phyloP scores from a whole-genome alignment of 2,329 filamentous ascomycete species.

The Colletotrichum kahawae region DNA sequence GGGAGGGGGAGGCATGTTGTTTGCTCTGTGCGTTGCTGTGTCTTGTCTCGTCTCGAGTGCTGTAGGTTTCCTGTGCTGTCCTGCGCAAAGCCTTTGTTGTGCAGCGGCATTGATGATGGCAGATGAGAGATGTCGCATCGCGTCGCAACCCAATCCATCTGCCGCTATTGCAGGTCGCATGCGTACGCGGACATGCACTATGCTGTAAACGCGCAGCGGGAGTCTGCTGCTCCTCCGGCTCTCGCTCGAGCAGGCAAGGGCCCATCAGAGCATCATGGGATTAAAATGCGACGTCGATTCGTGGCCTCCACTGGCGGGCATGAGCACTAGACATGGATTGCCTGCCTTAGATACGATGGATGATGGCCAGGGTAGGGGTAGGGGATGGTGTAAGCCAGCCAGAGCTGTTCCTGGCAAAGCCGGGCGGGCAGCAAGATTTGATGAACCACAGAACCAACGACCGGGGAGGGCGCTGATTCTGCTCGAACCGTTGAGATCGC shows the following conservation, averaged over 20 bases:
- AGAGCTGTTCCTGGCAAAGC: conserved; percentile 1
- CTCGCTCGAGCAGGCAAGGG: not conserved
- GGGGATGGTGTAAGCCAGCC: not conserved
- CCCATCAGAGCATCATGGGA: not conserved
- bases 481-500: not conserved
- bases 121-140: not conserved
- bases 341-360: not conserved
- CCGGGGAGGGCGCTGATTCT: not conserved
- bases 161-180: not conserved
- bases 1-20: not conserved
- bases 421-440: not conserved
- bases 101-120: not conserved
- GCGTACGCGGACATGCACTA: not conserved
- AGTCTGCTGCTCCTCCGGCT: not conserved
- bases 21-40: not conserved
- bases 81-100: not conserved
- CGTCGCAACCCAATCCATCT: not conserved
- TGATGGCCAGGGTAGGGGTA: not conserved
- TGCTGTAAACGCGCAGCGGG: not conserved
- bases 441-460: conserved; percentile 6
- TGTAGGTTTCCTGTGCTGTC: not conserved
- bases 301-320: not conserved
- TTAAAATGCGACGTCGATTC: conserved; percentile 15
- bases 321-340: not conserved
- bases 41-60: not conserved